A percentile compares a stretch with the other conserved stretches of the same genome.
phyloP scores from a whole-genome alignment of 1,284 basidiomycete genomes.

The Rhodotorula mucilaginosa region DNA sequence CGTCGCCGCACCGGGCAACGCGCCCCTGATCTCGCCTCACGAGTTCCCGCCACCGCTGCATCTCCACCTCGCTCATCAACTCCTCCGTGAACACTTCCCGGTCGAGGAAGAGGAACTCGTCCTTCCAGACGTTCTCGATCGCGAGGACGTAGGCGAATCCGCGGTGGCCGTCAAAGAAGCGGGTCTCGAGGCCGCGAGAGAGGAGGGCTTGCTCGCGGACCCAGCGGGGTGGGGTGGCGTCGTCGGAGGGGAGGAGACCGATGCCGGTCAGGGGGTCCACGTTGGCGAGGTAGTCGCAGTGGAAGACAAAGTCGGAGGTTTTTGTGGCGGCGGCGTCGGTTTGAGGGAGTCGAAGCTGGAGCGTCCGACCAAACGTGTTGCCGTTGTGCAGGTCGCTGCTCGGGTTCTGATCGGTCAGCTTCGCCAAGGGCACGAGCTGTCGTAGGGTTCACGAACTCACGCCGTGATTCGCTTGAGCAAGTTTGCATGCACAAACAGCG shows the following conservation, averaged over 20 bases:
- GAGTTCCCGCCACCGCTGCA: slow-evolving; percentile 9
- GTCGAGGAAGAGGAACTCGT: slow-evolving; percentile 3
- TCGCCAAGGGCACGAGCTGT: not conserved
- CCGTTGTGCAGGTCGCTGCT: slow-evolving; percentile 13
- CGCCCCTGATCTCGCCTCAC: not conserved
- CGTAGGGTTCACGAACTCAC: not conserved
- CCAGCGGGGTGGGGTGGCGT: not conserved
- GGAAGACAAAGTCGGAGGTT: not conserved
- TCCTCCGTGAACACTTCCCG: not conserved
- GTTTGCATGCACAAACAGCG: slow-evolving; percentile 53
- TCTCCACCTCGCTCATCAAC: not conserved
- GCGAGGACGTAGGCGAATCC: slow-evolving; percentile 20
- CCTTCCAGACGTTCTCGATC: slow-evolving; percentile 15
- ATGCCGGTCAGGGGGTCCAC: slow-evolving; percentile 21
- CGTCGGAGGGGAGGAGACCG: not conserved
- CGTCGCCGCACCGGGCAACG: not conserved
- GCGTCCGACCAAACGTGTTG: slow-evolving; percentile 21
- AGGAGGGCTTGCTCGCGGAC: slow-evolving; percentile 6
- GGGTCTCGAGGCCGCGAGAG: slow-evolving; percentile 10
- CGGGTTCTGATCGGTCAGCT: too few species aligned
- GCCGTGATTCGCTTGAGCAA: slow-evolving; percentile 52
- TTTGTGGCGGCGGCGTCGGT: not conserved
- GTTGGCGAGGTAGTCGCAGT: slow-evolving; percentile 27
- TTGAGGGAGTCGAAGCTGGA: slow-evolving; percentile 7
- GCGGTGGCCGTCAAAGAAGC: slow-evolving; percentile 22